Evolutionary conservation across 768 basidiomycete genomes (phyloP).

Genomic region (Tubosaeta sp.): DNA sequence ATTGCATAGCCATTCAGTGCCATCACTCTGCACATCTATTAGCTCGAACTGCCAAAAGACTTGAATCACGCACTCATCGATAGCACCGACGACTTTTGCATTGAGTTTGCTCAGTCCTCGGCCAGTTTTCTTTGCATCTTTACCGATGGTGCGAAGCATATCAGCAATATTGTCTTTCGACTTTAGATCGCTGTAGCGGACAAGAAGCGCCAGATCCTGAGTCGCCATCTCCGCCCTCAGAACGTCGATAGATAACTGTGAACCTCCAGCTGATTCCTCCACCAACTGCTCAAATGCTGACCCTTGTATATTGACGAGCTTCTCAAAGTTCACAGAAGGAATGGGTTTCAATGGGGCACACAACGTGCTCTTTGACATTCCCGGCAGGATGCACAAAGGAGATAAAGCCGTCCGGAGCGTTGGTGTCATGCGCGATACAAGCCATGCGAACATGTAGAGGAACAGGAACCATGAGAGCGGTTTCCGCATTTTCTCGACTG

Average conservation of each 20-base stretch:
- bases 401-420: slow-evolving; percentile 45
- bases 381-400: slow-evolving; percentile 62
- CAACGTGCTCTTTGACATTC: slow-evolving; percentile 44
- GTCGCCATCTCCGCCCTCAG: slow-evolving; percentile 79
- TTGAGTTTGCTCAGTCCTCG: slow-evolving; percentile 58
- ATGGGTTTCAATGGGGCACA: slow-evolving; percentile 31
- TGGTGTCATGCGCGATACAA: slow-evolving; percentile 38
- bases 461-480: slow-evolving; percentile 55
- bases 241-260: slow-evolving; percentile 60
- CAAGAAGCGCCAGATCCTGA: slow-evolving; percentile 57
- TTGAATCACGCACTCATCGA: slow-evolving; percentile 56
- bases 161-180: slow-evolving; percentile 55
- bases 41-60: neutral
- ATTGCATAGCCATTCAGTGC: slow-evolving; percentile 73
- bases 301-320: slow-evolving; percentile 56
- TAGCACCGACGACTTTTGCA: slow-evolving; percentile 65
- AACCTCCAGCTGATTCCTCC: slow-evolving; percentile 54
- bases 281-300: slow-evolving; percentile 60
- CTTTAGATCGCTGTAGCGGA: slow-evolving; percentile 58
- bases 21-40: slow-evolving; percentile 47
- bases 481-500: slow-evolving; percentile 46
- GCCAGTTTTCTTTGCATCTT: slow-evolving; percentile 57
- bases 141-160: slow-evolving; percentile 49
- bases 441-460: slow-evolving; percentile 45
- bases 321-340: slow-evolving; percentile 54